Percentiles rank a stretch among this genome's conserved stretches.
These are phyloP conservation scores for Flammula alnicola DNA, from an alignment of 1,284 basidiomycete species.

Conservation along the genomic window DNA sequence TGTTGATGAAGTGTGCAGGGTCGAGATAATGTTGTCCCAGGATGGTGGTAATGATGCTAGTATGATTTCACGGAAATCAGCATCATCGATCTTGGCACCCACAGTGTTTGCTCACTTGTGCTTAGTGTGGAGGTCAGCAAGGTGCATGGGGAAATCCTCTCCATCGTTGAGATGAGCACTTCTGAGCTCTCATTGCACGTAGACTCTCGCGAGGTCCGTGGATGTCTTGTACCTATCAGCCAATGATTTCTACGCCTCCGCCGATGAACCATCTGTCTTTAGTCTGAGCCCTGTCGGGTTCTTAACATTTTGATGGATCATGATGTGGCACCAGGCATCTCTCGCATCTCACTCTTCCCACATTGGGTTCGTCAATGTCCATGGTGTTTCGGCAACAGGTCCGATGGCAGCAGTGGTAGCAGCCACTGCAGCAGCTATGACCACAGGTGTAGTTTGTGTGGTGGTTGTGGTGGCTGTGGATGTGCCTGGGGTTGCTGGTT, in stretches of 20 bases:
- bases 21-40: slow-evolving; percentile 22
- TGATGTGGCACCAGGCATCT: slow-evolving; percentile 18
- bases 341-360: slow-evolving; percentile 23
- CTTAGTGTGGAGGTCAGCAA: slow-evolving; percentile 13
- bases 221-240: slow-evolving; percentile 2
- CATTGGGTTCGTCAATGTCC: slow-evolving; percentile 15
- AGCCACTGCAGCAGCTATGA: too few species aligned
- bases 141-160: slow-evolving; percentile 13
- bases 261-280: slow-evolving; percentile 22
- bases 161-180: slow-evolving; percentile 9
- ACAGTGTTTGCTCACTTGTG: slow-evolving; percentile 16
- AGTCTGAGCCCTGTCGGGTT: slow-evolving; percentile 24
- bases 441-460: too few species aligned
- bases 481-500: neutral
- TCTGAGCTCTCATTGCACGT: slow-evolving; percentile 9
- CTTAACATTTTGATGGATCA: slow-evolving; percentile 21
- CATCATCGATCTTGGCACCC: slow-evolving; percentile 20
- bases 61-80: slow-evolving; percentile 21
- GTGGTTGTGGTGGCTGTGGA: slow-evolving; percentile 1
- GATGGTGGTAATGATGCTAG: slow-evolving; percentile 21
- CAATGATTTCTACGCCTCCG: slow-evolving; percentile 26
- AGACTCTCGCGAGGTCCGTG: slow-evolving; percentile 12
- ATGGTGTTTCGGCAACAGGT: slow-evolving; percentile 7
- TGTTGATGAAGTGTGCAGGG: slow-evolving; percentile 13
- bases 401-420: neutral